Evolutionary conservation across 1,284 basidiomycete genomes (phyloP).

Genomic region (Tilletia setariae): DNA sequence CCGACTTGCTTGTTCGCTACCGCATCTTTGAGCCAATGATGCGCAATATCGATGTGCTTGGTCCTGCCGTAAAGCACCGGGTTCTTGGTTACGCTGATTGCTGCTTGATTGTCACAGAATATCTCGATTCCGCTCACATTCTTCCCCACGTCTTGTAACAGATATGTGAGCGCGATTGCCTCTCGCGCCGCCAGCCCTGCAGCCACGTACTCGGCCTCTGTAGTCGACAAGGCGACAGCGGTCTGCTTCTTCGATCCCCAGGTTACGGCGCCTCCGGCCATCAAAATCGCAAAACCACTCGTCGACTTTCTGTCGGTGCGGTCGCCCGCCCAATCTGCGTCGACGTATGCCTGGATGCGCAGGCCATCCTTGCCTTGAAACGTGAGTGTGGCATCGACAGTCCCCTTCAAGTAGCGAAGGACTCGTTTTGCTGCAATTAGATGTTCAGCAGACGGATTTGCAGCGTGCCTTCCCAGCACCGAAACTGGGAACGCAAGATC

Average conservation of each 20-base stretch:
- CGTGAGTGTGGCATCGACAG: neutral
- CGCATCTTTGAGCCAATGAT: neutral
- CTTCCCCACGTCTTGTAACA: neutral
- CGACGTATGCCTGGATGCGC: neutral
- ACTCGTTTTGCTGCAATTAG: neutral
- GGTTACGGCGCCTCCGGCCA: neutral
- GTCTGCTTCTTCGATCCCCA: neutral
- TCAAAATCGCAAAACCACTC: neutral
- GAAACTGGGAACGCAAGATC: neutral
- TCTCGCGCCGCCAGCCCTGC: neutral
- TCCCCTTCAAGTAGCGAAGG: neutral
- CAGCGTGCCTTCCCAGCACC: neutral
- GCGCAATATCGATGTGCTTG: conserved; percentile 14
- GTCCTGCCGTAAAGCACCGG: neutral
- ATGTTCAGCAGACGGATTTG: neutral
- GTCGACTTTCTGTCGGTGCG: conserved; percentile 3
- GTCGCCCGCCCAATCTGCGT: conserved; percentile 24
- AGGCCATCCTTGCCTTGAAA: neutral
- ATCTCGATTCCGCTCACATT: neutral
- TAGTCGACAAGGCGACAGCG: neutral
- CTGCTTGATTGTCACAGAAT: neutral
- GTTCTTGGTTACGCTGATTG: neutral
- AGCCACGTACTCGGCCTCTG: conserved; percentile 11
- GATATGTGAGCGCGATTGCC: neutral
- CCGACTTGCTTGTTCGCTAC: neutral